Percentiles rank a stretch among this genome's conserved stretches.
phyloP scores from a whole-genome alignment of 768 basidiomycete species.

The Leccinum incarnatum region DNA sequence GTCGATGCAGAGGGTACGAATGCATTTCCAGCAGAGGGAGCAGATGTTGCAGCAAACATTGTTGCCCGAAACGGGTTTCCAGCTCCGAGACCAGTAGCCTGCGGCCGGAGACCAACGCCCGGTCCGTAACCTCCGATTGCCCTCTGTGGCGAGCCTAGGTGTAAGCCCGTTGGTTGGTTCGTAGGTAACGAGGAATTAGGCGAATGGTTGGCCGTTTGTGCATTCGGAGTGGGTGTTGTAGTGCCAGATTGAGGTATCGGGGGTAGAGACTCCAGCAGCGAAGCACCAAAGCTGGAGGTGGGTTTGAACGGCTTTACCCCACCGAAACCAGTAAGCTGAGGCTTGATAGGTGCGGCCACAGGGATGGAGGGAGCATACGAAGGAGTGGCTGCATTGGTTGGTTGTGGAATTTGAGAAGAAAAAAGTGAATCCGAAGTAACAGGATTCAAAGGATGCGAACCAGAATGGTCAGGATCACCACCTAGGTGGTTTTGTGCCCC shows the following conservation, averaged over 20 bases:
- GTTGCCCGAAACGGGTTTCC: constrained; percentile 69
- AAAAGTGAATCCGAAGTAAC: constrained; percentile 48
- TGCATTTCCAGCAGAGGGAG: constrained; percentile 7
- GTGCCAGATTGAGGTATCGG: constrained; percentile 62
- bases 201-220: constrained; percentile 10
- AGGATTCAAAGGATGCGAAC: constrained; percentile 23
- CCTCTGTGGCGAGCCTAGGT: constrained; percentile 5
- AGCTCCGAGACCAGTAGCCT: constrained; percentile 53
- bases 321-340: constrained; percentile 50
- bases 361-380: constrained; percentile 36
- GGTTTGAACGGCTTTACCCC: constrained; percentile 84
- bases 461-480: constrained; percentile 13
- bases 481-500: constrained; percentile 24
- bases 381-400: constrained; percentile 43
- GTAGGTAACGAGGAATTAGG: constrained; percentile 28
- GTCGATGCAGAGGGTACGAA: constrained; percentile 25
- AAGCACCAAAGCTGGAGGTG: constrained; percentile 74
- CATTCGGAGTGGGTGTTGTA: constrained; percentile 40
- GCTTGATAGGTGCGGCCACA: constrained; percentile 33
- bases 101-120: constrained; percentile 54
- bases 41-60: constrained; percentile 44
- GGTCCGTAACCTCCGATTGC: constrained; percentile 25
- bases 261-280: constrained; percentile 70
- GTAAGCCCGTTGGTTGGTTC: constrained; percentile 34
- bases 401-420: constrained; percentile 46